Conservation (phyloP, 1,284 basidiomycete genomes). For the Ceratobasidium papillatum region DNA sequence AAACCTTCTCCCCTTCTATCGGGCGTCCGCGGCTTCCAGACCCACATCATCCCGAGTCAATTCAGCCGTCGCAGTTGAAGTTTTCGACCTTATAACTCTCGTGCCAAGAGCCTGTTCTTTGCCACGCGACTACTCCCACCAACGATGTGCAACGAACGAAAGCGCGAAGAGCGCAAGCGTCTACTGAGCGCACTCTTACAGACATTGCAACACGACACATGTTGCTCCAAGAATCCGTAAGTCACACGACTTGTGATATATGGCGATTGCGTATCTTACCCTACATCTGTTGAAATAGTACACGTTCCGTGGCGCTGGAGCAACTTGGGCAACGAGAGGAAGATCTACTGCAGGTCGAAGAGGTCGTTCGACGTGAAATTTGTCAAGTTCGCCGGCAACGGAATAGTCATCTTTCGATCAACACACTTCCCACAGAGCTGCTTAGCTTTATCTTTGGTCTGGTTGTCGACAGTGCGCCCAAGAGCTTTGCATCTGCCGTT, state of each 20-base stretch:
- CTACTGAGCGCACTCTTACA: constrained; percentile 21
- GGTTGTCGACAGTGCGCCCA: constrained; percentile 32
- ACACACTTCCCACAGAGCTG: constrained; percentile 24
- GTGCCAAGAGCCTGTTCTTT: neutral
- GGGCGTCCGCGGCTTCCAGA: neutral
- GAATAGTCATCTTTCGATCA: constrained; percentile 12
- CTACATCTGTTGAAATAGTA: constrained; percentile 5
- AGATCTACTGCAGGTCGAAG: constrained; percentile 30
- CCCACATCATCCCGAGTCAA: constrained; percentile 1
- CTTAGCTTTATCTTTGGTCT: constrained; percentile 15
- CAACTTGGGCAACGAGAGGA: constrained; percentile 19
- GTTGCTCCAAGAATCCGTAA: constrained; percentile 27
- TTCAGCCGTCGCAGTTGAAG: constrained; percentile 34
- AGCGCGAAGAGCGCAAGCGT: constrained; percentile 17
- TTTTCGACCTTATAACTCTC: constrained; percentile 14
- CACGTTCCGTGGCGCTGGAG: constrained; percentile 10
- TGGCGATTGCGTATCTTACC: neutral
- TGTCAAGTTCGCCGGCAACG: constrained; percentile 19
- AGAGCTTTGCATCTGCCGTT: constrained; percentile 29
- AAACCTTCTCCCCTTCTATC: neutral
- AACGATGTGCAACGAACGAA: constrained; percentile 33
- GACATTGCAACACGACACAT: constrained; percentile 24
- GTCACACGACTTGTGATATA: neutral
- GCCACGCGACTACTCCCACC: neutral
- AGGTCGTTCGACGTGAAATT: constrained; percentile 20